Evolutionary conservation across 2,329 filamentous ascomycete species (phyloP), one percentile per base, ranked within the genome.

Genomic region (Aschersonia sp.): DNA sequence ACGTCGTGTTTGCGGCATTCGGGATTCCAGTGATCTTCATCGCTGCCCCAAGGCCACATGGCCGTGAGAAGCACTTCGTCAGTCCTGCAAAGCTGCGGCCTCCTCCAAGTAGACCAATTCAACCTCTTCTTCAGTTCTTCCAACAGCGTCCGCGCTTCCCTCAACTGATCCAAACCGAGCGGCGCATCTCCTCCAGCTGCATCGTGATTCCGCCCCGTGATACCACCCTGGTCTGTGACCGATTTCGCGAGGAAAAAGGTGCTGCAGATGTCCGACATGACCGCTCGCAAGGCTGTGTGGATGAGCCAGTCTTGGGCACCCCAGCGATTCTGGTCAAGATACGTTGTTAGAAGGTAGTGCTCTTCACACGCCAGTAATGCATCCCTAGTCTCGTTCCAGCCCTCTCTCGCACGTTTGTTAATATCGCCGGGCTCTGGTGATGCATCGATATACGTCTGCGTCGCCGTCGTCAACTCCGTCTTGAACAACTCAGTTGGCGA

Each of bases 21-120:
- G 0, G 62, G 63, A 10, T 56, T 46, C 56, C 58, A 68, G 54
- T 79, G 75, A 55, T 83, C 78, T 30, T 76, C 67, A 0, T 62
- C 55, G 0, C 61, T 66, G 0, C 79, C 79, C 57, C 71, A 65
- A 0, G 79, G 79, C 78, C 78, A 83, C 56, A 83, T 79, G 2
- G 78, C 77, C n/a, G 81, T 65, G 43, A 76, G 70, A 51, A 78
- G 78, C 3, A 79, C 59, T 58, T 83, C 71, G 43, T 75, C 68
- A 6, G 67, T 64, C 0, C 55, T 59, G 55, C 80, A 83, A 1
- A 67, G 65, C 6, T 66, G 63, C 46, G 76, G 77, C 45, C 71
- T 66, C 54, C 76, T 79, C 77, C 77, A 83, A 0, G 62, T 68
- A 4, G 75, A 69, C 80, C 80, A 84, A 6, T 67, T 65, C 2